phyloP scores from a whole-genome alignment of 306 rosid genomes.

The Medicago truncatula region MtrunA17r5.0-ANR NC_053047.1:33163501-33164000 shows the following conservation, averaged over 20 bases:
- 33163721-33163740: conserved; percentile 88
- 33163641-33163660: conserved; percentile 62
- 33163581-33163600: conserved; percentile 71
- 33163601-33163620: conserved; percentile 78
- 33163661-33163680: conserved; percentile 73
- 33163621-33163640: conserved; percentile 70
- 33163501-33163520: conserved; percentile 75
- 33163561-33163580: conserved; percentile 59
- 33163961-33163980: conserved; percentile 79
- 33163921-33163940: conserved; percentile 54
- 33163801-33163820: conserved; percentile 53
- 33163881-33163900: conserved; percentile 48
- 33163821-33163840: conserved; percentile 55
- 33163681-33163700: conserved; percentile 78
- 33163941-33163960: conserved; percentile 71
- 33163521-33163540: conserved; percentile 85
- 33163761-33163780: conserved; percentile 76
- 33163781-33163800: conserved; percentile 76
- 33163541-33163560: conserved; percentile 67
- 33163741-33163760: conserved; percentile 82
- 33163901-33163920: conserved; percentile 54
- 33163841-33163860: conserved; percentile 51
- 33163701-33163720: conserved; percentile 91
- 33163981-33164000: conserved; percentile 56
- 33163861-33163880: conserved; percentile 37